phyloP scores from a whole-genome alignment of 2,329 filamentous ascomycete genomes.

The Coccinonectria pachysandricola region DNA sequence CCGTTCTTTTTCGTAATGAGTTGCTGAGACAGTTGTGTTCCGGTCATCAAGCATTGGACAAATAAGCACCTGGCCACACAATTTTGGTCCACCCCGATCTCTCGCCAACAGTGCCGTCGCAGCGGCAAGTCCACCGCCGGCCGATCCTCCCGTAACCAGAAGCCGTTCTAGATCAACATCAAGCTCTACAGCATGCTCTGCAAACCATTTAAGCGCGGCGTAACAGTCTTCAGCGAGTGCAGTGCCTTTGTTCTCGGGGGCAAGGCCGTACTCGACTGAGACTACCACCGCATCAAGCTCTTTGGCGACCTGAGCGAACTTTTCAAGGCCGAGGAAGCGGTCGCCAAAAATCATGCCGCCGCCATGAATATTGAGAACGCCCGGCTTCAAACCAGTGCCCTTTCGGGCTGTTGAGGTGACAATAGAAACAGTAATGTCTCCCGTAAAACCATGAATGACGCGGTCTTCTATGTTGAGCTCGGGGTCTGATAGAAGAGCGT shows the following conservation, averaged over 20 bases:
- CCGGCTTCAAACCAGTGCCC: too few species aligned
- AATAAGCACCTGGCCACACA: constrained; percentile 4
- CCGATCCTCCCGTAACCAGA: constrained; percentile 4
- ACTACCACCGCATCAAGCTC: constrained; percentile 4
- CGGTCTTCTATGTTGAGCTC: too few species aligned
- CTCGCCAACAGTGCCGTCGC: constrained; percentile 1
- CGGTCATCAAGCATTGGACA: constrained; percentile 10
- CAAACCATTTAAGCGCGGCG: constrained; percentile 2
- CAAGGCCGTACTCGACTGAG: constrained; percentile 3
- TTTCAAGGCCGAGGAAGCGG: constrained; percentile 2
- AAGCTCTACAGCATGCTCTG: background rate
- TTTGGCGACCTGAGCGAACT: constrained; percentile 1
- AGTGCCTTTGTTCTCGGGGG: constrained; percentile 2
- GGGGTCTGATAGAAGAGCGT: too few species aligned
- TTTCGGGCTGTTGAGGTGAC: too few species aligned
- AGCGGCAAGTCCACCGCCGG: constrained; percentile 6
- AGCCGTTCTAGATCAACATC: constrained; percentile 3
- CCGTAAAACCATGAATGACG: too few species aligned
- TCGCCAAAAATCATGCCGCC: constrained; percentile 6
- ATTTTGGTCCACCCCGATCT: constrained; percentile 2
- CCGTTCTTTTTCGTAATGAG: constrained; percentile 5
- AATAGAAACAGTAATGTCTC: too few species aligned
- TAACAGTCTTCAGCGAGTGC: constrained; percentile 4
- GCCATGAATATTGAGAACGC: constrained; percentile 4
- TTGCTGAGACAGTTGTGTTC: constrained; percentile 1